Percentiles rank a stretch among this genome's conserved stretches.
Evolutionary conservation across 2,329 filamentous ascomycete species (phyloP).

Genomic region (Colletotrichum sp.): DNA sequence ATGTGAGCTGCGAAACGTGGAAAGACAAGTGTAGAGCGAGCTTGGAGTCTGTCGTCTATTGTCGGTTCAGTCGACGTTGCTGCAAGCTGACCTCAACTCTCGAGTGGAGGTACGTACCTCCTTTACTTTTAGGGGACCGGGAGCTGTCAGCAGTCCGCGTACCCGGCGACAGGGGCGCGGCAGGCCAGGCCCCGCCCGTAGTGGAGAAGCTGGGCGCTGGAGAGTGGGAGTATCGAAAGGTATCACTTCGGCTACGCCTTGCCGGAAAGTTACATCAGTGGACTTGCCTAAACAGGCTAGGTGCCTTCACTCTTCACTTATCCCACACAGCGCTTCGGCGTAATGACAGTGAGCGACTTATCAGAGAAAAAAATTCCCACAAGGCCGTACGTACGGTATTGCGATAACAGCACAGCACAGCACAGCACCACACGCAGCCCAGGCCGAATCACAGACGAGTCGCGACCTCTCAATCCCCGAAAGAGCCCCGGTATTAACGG

Average conservation of each 20-base stretch:
- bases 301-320: background rate
- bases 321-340: background rate
- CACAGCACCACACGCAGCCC: background rate
- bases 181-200: background rate
- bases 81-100: slow-evolving; percentile 12
- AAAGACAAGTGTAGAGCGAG: background rate
- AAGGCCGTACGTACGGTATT: background rate
- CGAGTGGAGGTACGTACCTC: slow-evolving; percentile 1
- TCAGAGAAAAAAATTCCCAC: slow-evolving; percentile 7
- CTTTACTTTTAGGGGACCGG: slow-evolving; percentile 1
- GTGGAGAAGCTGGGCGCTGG: background rate
- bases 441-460: slow-evolving; percentile 6
- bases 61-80: slow-evolving; percentile 17
- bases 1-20: background rate
- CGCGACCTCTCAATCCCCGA: background rate
- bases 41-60: background rate
- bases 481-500: background rate
- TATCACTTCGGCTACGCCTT: background rate
- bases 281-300: background rate
- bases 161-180: background rate
- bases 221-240: background rate
- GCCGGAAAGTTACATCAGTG: background rate
- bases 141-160: slow-evolving; percentile 12
- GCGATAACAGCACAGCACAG: slow-evolving; percentile 2
- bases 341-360: slow-evolving; percentile 4